Evolutionary conservation across 2,329 filamentous ascomycete species (phyloP).

Genomic region (Penicillium sp.): DNA sequence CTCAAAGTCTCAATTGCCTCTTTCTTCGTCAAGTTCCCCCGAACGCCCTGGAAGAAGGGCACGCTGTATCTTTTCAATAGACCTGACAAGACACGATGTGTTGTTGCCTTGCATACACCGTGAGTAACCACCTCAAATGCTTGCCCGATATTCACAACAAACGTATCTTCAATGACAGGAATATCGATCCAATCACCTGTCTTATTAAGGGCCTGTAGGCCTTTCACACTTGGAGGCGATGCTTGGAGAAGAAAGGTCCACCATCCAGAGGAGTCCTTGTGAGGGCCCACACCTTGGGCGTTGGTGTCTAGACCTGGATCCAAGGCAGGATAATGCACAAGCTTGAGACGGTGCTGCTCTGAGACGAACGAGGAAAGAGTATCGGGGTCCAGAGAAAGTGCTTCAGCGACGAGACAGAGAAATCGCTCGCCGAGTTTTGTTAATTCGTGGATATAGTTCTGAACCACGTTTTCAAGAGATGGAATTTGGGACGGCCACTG

Average conservation of each 20-base stretch:
- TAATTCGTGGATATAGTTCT: neutral
- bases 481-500: neutral
- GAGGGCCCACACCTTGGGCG: constrained; percentile 58
- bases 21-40: neutral
- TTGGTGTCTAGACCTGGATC: neutral
- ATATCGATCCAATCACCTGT: neutral
- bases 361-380: neutral
- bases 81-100: neutral
- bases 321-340: neutral
- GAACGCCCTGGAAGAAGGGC: neutral
- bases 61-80: neutral
- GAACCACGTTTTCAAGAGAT: neutral
- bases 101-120: neutral
- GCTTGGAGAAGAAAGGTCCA: constrained; percentile 65
- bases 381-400: neutral
- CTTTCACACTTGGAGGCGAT: constrained; percentile 49
- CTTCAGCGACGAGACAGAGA: neutral
- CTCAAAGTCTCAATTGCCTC: neutral
- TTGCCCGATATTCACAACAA: neutral
- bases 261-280: constrained; percentile 64
- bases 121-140: neutral
- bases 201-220: neutral
- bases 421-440: neutral
- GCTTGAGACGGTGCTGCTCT: neutral
- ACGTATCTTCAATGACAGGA: neutral